Evolutionary conservation across 2,329 filamentous ascomycete species (phyloP), one percentile per base, ranked within the genome.

Genomic region (Stagonosporopsis vannaccii): DNA sequence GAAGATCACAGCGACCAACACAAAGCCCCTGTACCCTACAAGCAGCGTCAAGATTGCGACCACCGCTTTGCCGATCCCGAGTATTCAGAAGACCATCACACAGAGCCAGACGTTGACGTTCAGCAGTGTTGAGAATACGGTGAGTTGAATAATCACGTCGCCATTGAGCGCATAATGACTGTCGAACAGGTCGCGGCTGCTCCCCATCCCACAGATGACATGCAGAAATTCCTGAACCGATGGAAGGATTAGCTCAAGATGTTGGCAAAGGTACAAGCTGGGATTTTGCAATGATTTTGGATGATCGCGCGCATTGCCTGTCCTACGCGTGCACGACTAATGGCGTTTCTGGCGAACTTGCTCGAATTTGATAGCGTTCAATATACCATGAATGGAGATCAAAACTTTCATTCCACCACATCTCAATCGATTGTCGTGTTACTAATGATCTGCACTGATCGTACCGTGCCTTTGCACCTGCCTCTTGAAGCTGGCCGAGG

Each of bases 101-200:
- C 75, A 79, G 42, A 73, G 75, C 51, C 73, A 81, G 55, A 87
- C 84, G 0, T 84, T 79, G 66, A 80, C 76, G 23, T 77, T 80
- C 17, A 71, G 70, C 42, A 85, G 81, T 61, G 79, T 79, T 58
- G 85, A 85, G 73, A 87, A 87, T 65, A 83, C 85, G 41, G 86
- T 87, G 78, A 67, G 84, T 80, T 37, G 11, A 12, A 12, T 28
- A 7, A 23, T 20, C 19, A 32, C 9, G 9, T 28, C 9, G 6
- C 20, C 7, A 6, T 28, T 19, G 25, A 26, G 42, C 36, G 33
- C 36, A 52, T 46, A 55, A 65, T 72, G 60, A 73, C 45, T 19
- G 6, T 20, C 13, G 1, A 37, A 33, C 64, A 87, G 85, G 83
- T 80, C 62, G 77, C 84, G n/a, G 75, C 85, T 13, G 82, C 82